phyloP scores from a whole-genome alignment of 78 protist genomes.

The Planoprotostelium fungivorum region DNA sequence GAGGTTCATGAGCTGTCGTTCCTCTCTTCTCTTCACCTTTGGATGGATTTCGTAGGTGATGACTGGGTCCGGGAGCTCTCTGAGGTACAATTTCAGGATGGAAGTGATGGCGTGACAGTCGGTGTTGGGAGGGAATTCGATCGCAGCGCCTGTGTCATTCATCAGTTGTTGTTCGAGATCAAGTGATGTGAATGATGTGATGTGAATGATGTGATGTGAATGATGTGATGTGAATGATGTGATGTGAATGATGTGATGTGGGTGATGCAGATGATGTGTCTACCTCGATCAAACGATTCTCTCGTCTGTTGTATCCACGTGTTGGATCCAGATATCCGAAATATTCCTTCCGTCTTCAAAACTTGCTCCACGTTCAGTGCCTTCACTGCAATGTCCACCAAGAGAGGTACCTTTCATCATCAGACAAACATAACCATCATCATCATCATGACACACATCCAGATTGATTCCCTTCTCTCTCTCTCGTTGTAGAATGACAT shows the following conservation, averaged over 20 bases:
- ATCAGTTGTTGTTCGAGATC: too few species aligned
- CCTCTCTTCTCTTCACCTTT: neutral
- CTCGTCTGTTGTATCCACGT: neutral
- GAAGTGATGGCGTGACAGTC: neutral
- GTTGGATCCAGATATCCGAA: neutral
- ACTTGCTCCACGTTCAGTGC: neutral
- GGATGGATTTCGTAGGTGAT: neutral
- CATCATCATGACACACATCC: neutral
- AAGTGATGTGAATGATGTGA: too few species aligned
- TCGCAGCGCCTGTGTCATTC: neutral
- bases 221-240: too few species aligned
- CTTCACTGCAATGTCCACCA: neutral
- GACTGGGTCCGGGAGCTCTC: neutral
- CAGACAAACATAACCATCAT: neutral
- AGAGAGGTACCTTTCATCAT: neutral
- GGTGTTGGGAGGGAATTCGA: neutral
- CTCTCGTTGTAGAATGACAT: neutral
- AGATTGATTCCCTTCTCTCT: neutral
- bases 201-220: too few species aligned
- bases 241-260: too few species aligned
- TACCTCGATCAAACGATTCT: neutral
- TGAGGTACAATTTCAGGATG: neutral
- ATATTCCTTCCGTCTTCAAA: neutral
- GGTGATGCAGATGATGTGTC: too few species aligned
- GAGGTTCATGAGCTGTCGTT: neutral